These are phyloP conservation scores for Echeveria elegans DNA, from an alignment of 164 flowering plant species.

Conservation along the genomic window DNA sequence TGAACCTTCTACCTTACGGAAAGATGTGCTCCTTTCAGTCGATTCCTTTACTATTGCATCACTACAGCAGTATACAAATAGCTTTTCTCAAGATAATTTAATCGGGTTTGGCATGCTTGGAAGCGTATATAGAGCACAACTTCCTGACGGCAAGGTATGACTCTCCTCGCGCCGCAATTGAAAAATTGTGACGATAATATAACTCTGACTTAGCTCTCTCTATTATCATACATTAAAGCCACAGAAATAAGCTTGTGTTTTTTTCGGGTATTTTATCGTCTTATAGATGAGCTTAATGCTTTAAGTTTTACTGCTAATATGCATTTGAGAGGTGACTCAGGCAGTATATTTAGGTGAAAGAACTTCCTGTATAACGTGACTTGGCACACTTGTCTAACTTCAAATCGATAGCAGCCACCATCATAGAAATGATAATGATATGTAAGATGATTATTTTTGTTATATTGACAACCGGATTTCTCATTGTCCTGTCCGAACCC, in stretches of 20 bases:
- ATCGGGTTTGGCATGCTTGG: slow-evolving; percentile 81
- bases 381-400: background rate
- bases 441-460: background rate
- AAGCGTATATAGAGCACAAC: slow-evolving; percentile 70
- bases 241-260: background rate
- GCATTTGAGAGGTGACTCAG: background rate
- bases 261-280: background rate
- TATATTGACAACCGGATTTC: too few species aligned
- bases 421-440: too few species aligned
- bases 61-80: slow-evolving; percentile 24
- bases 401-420: background rate
- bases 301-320: background rate
- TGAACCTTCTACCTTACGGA: slow-evolving; percentile 21
- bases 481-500: too few species aligned
- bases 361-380: background rate
- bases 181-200: too few species aligned
- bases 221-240: background rate
- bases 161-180: too few species aligned
- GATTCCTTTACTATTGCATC: slow-evolving; percentile 64
- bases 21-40: slow-evolving; percentile 25
- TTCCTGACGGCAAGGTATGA: slow-evolving; percentile 77
- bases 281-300: background rate
- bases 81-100: slow-evolving; percentile 78
- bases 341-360: background rate
- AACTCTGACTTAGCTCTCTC: too few species aligned